phyloP scores from a whole-genome alignment of 1,284 basidiomycete genomes.

The Athelia psychrophila region DNA sequence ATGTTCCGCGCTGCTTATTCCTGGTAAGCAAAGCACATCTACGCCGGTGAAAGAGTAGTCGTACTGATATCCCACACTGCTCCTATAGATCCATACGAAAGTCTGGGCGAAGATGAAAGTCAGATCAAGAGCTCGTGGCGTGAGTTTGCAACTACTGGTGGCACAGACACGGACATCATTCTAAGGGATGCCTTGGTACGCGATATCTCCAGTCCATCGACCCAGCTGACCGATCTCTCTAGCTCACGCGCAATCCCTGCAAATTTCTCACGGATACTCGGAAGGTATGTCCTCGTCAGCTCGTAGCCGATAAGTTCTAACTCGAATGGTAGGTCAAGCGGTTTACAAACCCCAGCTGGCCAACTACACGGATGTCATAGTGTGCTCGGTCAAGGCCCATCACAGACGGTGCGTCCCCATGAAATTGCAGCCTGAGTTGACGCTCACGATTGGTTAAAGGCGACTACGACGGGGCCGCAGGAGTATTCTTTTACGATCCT shows the following conservation, averaged over 20 bases:
- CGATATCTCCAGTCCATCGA: constrained; percentile 1
- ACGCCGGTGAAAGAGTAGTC: neutral
- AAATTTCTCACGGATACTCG: constrained; percentile 43
- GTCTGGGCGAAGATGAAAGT: constrained; percentile 32
- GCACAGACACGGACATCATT: constrained; percentile 27
- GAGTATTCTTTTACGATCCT: constrained; percentile 36
- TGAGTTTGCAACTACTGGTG: constrained; percentile 22
- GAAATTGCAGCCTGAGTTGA: neutral
- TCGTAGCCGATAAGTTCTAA: neutral
- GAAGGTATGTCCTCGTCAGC: constrained; percentile 29
- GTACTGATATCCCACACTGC: neutral
- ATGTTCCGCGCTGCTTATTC: constrained; percentile 38
- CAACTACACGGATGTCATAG: constrained; percentile 37
- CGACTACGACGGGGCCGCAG: constrained; percentile 46
- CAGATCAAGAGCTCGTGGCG: constrained; percentile 31
- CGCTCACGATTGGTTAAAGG: constrained; percentile 17
- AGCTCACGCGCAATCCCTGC: constrained; percentile 43
- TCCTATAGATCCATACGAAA: constrained; percentile 34
- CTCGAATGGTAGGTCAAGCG: constrained; percentile 31
- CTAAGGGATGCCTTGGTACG: constrained; percentile 38
- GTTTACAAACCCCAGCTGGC: constrained; percentile 30
- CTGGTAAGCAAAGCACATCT: constrained; percentile 29
- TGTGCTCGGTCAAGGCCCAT: constrained; percentile 37
- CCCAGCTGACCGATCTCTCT: neutral
- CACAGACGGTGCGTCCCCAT: constrained; percentile 31